Evolutionary conservation across 192 early-diverging fungal species (phyloP).

Genomic region (Chytriomyces sp.): DNA sequence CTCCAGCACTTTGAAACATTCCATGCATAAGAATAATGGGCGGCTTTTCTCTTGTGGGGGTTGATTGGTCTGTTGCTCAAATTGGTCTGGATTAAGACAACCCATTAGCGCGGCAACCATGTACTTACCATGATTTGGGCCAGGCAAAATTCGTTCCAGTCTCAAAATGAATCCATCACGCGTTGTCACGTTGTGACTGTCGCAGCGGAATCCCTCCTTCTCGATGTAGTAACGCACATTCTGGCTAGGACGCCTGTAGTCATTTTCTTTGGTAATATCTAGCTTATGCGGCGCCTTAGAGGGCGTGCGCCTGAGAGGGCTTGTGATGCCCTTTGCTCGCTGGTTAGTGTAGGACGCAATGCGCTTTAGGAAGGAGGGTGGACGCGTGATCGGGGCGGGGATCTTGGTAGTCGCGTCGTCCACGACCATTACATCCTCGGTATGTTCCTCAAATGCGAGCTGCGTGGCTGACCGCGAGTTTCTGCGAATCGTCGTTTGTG

Average conservation of each 20-base stretch:
- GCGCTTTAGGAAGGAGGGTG: conserved; percentile 16
- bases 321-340: neutral
- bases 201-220: conserved; percentile 18
- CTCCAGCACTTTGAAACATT: conserved; percentile 39
- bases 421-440: conserved; percentile 7
- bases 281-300: neutral
- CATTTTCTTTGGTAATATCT: neutral
- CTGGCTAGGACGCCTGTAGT: neutral
- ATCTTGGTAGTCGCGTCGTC: neutral
- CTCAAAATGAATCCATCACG: conserved; percentile 22
- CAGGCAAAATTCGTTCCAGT: conserved; percentile 5
- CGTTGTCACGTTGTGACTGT: conserved; percentile 17
- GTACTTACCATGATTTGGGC: neutral
- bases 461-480: neutral
- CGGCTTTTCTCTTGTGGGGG: conserved; percentile 20
- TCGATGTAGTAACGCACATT: conserved; percentile 24
- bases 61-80: neutral
- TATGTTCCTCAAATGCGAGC: neutral
- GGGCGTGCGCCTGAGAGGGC: neutral
- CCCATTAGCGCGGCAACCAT: neutral
- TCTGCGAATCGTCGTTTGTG: conserved; percentile 2
- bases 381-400: neutral
- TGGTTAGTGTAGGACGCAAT: conserved; percentile 15
- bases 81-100: neutral
- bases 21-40: conserved; percentile 45